Evolutionary conservation across 176 grass and related monocot genomes (phyloP).

Genomic region (Pharus latifolius): DNA sequence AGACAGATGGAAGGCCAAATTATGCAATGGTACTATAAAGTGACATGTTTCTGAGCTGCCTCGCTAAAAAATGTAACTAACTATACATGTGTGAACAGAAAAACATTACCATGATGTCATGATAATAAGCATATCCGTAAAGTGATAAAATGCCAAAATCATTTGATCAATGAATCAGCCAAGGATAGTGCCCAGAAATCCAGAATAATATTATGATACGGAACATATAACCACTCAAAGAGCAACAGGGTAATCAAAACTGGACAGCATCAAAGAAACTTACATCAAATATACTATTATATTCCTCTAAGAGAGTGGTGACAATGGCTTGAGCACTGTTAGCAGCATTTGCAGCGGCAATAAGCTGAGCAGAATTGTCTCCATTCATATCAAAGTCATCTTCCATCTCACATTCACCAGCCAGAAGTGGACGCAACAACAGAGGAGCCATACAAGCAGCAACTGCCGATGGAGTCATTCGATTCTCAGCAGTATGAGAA

Average conservation of each 20-base stretch:
- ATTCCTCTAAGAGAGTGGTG: constrained; percentile 81
- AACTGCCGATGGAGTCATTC: constrained; percentile 94
- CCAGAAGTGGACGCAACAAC: constrained; percentile 85
- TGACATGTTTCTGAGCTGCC: background rate
- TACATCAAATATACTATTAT: constrained; percentile 85
- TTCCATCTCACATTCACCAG: constrained; percentile 99
- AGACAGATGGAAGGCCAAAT: background rate
- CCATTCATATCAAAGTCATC: constrained; percentile 71
- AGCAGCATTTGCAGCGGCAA: constrained; percentile 95
- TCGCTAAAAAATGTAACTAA: background rate
- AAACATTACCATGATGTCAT: background rate
- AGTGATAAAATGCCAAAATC: background rate
- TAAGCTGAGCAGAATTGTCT: constrained; percentile 89
- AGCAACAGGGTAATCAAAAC: background rate
- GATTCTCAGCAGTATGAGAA: constrained; percentile 74
- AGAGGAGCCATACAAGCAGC: constrained; percentile 99
- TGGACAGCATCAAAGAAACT: constrained; percentile 27
- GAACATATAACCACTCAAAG: background rate
- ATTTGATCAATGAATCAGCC: background rate
- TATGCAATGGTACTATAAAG: background rate
- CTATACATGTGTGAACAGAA: background rate
- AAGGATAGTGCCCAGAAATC: background rate
- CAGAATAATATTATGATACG: constrained; percentile 5
- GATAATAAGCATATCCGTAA: background rate
- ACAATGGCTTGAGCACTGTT: constrained; percentile 95